Evolutionary conservation across 2,329 filamentous ascomycete species (phyloP).

Genomic region (Alternaria atra): DNA sequence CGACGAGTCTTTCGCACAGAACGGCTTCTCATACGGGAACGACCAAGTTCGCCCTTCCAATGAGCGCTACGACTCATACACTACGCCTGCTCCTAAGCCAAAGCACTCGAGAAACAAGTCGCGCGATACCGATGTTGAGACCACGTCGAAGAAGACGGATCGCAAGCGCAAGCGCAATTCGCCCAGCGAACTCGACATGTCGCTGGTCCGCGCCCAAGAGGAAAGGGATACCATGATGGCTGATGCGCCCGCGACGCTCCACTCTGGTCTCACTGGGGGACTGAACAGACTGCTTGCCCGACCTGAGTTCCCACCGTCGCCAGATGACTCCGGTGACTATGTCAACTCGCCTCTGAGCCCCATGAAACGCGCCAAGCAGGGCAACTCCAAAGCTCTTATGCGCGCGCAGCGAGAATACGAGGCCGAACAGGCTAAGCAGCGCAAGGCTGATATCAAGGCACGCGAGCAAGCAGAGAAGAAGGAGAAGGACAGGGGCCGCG

Average conservation of each 20-base stretch:
- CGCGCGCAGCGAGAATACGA: constrained; percentile 48
- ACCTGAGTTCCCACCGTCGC: constrained; percentile 51
- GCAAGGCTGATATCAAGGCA: constrained; percentile 38
- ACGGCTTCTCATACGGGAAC: constrained; percentile 67
- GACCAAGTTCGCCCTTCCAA: constrained; percentile 59
- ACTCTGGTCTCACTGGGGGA: constrained; percentile 89
- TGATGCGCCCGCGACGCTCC: constrained; percentile 77
- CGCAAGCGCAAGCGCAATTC: constrained; percentile 92
- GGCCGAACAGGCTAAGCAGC: constrained; percentile 43
- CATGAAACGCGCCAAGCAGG: constrained; percentile 64
- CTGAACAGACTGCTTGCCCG: constrained; percentile 77
- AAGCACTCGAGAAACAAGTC: constrained; percentile 47
- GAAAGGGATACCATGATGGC: constrained; percentile 72
- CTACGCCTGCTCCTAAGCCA: constrained; percentile 58
- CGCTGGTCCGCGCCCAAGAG: constrained; percentile 54
- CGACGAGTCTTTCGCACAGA: constrained; percentile 50
- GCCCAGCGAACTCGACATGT: constrained; percentile 68
- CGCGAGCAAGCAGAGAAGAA: constrained; percentile 34
- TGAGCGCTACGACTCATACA: constrained; percentile 55
- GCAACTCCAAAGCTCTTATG: constrained; percentile 45
- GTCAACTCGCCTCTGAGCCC: constrained; percentile 71
- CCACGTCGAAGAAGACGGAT: constrained; percentile 69
- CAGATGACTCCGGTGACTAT: constrained; percentile 58
- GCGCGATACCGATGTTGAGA: constrained; percentile 60
- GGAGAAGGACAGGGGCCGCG: constrained; percentile 48